A percentile compares a stretch with the other conserved stretches of the same genome.
These are phyloP conservation scores for Pisolithus marmoratus DNA, from an alignment of 768 basidiomycete genomes.

Conservation along the genomic window DNA sequence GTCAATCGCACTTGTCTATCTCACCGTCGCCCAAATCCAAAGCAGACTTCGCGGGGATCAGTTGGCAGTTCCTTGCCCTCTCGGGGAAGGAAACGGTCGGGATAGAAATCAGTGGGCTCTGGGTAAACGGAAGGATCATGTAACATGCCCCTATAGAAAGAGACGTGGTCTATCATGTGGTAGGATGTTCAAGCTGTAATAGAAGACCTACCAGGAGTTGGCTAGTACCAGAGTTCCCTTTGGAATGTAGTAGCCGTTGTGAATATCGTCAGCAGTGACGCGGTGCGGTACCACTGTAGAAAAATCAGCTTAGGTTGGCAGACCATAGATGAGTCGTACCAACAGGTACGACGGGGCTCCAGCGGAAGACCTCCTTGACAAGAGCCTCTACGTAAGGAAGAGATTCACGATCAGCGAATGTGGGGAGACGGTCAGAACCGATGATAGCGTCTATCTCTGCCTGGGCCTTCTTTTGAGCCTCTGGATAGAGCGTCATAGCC, in stretches of 20 bases:
- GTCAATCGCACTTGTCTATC: constrained; percentile 13
- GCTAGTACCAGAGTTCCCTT: constrained; percentile 31
- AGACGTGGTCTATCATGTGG: background rate
- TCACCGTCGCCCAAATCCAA: constrained; percentile 64
- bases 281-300: constrained; percentile 38
- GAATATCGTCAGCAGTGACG: constrained; percentile 53
- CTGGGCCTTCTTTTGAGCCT: constrained; percentile 53
- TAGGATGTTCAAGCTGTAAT: constrained; percentile 6
- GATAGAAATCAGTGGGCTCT: constrained; percentile 51
- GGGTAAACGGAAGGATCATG: constrained; percentile 37
- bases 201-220: constrained; percentile 14
- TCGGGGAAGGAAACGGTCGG: constrained; percentile 50
- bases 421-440: constrained; percentile 56
- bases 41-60: constrained; percentile 57
- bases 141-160: constrained; percentile 23
- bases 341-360: constrained; percentile 34
- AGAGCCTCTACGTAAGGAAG: constrained; percentile 61
- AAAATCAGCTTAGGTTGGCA: constrained; percentile 33
- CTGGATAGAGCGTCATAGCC: constrained; percentile 53
- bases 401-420: constrained; percentile 48
- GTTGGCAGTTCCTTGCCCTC: constrained; percentile 35
- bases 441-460: constrained; percentile 56
- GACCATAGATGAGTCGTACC: constrained; percentile 25
- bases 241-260: constrained; percentile 58
- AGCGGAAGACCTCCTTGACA: constrained; percentile 49